A percentile compares a stretch with the other conserved stretches of the same genome.
Evolutionary conservation across 2,329 filamentous ascomycete species (phyloP).

Genomic region (Ceratocystis harringtonii): DNA sequence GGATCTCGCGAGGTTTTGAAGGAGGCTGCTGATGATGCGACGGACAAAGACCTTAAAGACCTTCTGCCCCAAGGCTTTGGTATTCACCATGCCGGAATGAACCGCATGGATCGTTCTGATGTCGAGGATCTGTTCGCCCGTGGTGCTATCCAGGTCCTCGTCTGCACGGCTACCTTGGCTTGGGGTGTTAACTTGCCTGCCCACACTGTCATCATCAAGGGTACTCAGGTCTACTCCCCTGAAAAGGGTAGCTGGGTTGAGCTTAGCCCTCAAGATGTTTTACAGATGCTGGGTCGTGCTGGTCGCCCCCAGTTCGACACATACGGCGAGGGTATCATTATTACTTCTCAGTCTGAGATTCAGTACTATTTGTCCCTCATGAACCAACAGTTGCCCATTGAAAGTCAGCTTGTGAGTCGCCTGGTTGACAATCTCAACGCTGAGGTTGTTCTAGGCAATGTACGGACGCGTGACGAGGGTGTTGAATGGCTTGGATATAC

Average conservation of each 20-base stretch:
- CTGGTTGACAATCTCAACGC: slow-evolving; percentile 93
- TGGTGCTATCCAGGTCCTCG: slow-evolving; percentile 83
- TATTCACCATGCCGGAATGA: slow-evolving; percentile 98
- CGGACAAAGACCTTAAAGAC: slow-evolving; percentile 82
- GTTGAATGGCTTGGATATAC: slow-evolving; percentile 99
- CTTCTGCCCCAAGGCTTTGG: slow-evolving; percentile 91
- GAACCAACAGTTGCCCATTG: slow-evolving; percentile 94
- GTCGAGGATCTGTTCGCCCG: slow-evolving; percentile 91
- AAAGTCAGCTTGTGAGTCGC: slow-evolving; percentile 87
- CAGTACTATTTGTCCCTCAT: slow-evolving; percentile 94
- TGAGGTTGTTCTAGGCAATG: slow-evolving; percentile 85
- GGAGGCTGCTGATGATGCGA: slow-evolving; percentile 68
- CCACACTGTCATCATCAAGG: slow-evolving; percentile 97
- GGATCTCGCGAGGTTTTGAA: slow-evolving; percentile 78
- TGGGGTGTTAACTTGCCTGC: slow-evolving; percentile 98
- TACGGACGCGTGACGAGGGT: slow-evolving; percentile 80
- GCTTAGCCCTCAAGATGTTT: slow-evolving; percentile 86
- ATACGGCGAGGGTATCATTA: slow-evolving; percentile 96
- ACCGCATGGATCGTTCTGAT: slow-evolving; percentile 78
- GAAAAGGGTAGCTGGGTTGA: slow-evolving; percentile 99
- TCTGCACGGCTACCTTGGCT: slow-evolving; percentile 93
- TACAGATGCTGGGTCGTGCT: slow-evolving; percentile 97
- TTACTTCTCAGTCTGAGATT: slow-evolving; percentile 86
- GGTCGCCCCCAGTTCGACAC: slow-evolving; percentile 94
- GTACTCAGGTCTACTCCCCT: slow-evolving; percentile 92